Evolutionary conservation across 2,329 filamentous ascomycete species (phyloP).

Genomic region (Phaeomoniella chlamydospora): DNA sequence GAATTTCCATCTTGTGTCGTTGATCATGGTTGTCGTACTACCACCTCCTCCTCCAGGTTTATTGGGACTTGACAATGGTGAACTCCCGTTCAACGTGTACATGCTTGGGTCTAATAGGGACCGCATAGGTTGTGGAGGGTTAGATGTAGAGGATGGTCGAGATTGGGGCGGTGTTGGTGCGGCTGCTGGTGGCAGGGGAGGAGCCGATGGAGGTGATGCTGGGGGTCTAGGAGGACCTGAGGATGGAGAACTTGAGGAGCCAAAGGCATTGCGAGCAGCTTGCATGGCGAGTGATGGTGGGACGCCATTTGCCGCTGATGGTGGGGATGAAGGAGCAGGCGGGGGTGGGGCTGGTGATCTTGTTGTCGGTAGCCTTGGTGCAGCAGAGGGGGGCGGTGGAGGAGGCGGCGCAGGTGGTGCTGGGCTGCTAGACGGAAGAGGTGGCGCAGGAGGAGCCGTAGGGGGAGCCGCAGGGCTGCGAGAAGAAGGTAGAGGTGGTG

Average conservation of each 20-base stretch:
- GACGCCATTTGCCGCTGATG: constrained; percentile 22
- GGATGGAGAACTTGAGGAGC: constrained; percentile 19
- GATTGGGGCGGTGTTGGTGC: constrained; percentile 18
- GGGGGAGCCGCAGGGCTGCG: constrained; percentile 27
- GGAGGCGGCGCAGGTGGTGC: constrained; percentile 18
- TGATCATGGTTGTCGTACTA: constrained; percentile 47
- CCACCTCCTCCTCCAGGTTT: constrained; percentile 12
- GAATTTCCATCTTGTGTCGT: constrained; percentile 77
- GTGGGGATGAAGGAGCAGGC: constrained; percentile 31
- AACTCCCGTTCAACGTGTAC: constrained; percentile 57
- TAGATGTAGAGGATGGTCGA: constrained; percentile 21
- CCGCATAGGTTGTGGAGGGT: constrained; percentile 27
- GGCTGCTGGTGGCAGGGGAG: constrained; percentile 23
- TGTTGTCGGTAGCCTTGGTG: constrained; percentile 22
- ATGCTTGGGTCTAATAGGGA: constrained; percentile 61
- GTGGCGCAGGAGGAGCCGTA: constrained; percentile 24
- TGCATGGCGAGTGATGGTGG: constrained; percentile 39
- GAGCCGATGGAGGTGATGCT: constrained; percentile 23
- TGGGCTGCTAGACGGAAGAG: constrained; percentile 14
- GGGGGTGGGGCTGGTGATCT: constrained; percentile 13
- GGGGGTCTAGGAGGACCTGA: constrained; percentile 25
- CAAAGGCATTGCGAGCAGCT: constrained; percentile 44
- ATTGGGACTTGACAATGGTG: constrained; percentile 13
- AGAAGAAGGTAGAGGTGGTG: constrained; percentile 24
- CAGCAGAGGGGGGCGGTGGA: constrained; percentile 22